phyloP scores from a whole-genome alignment of 768 basidiomycete genomes.

The Trametes punicea region DNA sequence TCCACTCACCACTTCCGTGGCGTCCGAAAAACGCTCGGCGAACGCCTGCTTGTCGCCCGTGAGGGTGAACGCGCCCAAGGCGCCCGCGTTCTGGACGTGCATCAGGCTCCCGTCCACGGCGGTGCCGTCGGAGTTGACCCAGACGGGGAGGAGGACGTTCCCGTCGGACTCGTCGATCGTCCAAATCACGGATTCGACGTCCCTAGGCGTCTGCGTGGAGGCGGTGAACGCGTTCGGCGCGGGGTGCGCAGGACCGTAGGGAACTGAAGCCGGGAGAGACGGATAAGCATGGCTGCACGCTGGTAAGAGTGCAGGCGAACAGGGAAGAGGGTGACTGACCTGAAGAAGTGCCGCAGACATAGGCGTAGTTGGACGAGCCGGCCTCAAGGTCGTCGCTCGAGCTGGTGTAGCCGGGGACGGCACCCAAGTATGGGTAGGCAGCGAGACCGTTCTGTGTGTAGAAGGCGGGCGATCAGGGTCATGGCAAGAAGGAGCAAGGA shows the following conservation, averaged over 20 bases:
- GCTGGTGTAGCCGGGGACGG: conserved; percentile 15
- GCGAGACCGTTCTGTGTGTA: conserved; percentile 10
- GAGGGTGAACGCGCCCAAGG: conserved; percentile 4
- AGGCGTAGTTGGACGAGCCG: conserved; percentile 18
- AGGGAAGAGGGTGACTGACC: conserved; percentile 10
- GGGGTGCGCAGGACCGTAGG: conserved; percentile 1
- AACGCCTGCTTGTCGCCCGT: conserved; percentile 5
- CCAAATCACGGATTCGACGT: conserved; percentile 25
- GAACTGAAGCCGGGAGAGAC: neutral
- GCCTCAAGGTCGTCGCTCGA: conserved; percentile 6
- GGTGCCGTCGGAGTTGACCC: conserved; percentile 23
- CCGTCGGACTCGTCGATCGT: conserved; percentile 2
- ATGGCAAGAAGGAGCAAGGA: too few species aligned
- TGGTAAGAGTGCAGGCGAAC: neutral
- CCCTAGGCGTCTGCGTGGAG: conserved; percentile 11
- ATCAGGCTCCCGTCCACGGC: neutral
- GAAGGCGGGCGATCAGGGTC: neutral
- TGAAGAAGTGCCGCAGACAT: conserved; percentile 13
- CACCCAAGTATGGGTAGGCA: conserved; percentile 12
- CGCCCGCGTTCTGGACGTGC: neutral
- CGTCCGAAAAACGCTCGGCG: neutral
- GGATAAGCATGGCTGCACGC: neutral
- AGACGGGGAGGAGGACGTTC: conserved; percentile 5
- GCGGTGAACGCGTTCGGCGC: conserved; percentile 23
- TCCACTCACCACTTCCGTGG: neutral